Base-by-base conservation (phyloP, 148 eudicot species). In the Camellia japonica region DNA sequence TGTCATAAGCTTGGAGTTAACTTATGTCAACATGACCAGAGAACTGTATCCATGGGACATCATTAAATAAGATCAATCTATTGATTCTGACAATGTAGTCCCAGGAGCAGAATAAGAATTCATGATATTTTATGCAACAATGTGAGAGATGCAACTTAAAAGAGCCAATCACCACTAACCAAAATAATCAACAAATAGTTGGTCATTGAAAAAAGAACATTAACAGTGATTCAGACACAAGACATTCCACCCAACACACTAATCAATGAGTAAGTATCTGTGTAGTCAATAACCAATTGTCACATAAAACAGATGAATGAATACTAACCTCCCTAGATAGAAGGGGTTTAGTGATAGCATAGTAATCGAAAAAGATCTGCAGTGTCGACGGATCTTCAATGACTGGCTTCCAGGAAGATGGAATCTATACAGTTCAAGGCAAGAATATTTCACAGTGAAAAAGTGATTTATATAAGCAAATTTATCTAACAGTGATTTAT, bases 301-400 rank as follows among this genome's bases (percentile, higher is more conserved):
- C 13, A 71, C 14, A 44, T n/a, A 47, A 56, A 38, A 75, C 68
- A 76, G 38, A 79, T 77, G 66, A 69, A 67, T 10, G 78, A 75
- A 79, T 23, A 87, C 93, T 82, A 68, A 94, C 98, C 97, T 94
- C 98, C 88, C 89, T 94, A 18, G 98, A 93, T 19, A 90, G 83
- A 18, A 95, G 97, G 67, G 97, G 93, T 86, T 85, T 93, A 10
- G 97, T 90, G 68, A 91, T 83, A 56, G 90, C 88, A 85, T 94
- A 94, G 84, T 90, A 94, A 79, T 94, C 98, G 85, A 94, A 94
- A 85, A 90, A 93, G 77, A 94, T 91, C 84, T 93, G 94, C 65
- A 94, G 84, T 7, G 98, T 91, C 18, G 93, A 88, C 74, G 88
- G 90, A 80, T 94, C 98, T 83, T 94, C 98, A 71, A 94, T 86